Conservation (phyloP, 2,329 filamentous ascomycete genomes). For the Huntiella decipiens region DNA sequence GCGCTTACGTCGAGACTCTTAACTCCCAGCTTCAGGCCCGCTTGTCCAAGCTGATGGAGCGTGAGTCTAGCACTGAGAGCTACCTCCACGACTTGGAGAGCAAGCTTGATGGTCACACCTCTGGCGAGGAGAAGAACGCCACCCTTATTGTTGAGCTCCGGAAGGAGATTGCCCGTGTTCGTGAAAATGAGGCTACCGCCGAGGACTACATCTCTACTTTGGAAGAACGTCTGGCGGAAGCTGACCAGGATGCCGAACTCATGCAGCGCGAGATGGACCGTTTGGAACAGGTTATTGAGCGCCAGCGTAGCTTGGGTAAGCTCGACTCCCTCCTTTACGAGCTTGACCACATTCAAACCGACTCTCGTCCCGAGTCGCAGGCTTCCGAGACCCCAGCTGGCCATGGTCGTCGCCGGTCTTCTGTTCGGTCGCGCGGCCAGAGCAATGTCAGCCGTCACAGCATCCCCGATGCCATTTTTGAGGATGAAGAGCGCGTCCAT, state of each 20-base stretch:
- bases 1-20: constrained; percentile 81
- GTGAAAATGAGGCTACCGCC: constrained; percentile 74
- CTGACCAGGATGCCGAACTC: constrained; percentile 85
- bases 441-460: constrained; percentile 23
- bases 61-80: constrained; percentile 76
- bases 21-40: constrained; percentile 76
- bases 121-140: constrained; percentile 81
- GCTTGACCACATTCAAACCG: constrained; percentile 46
- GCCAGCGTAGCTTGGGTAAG: constrained; percentile 85
- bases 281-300: constrained; percentile 84
- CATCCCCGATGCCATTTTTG: constrained; percentile 36
- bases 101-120: constrained; percentile 76
- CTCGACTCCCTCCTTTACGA: constrained; percentile 84
- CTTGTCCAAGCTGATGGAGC: constrained; percentile 81
- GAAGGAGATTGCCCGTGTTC: constrained; percentile 72
- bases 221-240: constrained; percentile 85
- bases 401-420: constrained; percentile 21
- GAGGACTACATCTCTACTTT: constrained; percentile 96
- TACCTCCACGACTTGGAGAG: constrained; percentile 84
- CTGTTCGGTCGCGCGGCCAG: constrained; percentile 18
- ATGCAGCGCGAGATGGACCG: constrained; percentile 95
- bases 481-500: constrained; percentile 28
- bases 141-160: constrained; percentile 71
- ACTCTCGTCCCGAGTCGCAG: constrained; percentile 17
- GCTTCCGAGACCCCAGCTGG: constrained; percentile 5